Base-by-base conservation (phyloP, 2,329 filamentous ascomycete species). In the Hypocreales sp. region DNA sequence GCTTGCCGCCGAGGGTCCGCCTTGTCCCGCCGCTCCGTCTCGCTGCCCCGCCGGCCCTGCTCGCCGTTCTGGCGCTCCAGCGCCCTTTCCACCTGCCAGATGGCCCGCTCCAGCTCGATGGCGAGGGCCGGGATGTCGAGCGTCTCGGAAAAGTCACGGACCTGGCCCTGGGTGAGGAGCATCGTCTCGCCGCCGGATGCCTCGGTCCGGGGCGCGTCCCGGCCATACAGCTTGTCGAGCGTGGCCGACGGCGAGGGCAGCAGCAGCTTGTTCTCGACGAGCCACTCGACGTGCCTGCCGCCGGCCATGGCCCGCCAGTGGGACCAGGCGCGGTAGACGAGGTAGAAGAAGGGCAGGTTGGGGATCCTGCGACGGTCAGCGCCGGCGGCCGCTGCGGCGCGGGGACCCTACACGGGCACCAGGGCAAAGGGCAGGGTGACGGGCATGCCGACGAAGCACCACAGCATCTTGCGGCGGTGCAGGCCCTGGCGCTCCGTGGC, bases 301-400 rank as follows among this genome's bases (percentile, higher is more conserved):
- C 90, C 90, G 20, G 72, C 70, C 29, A 92, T 59, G 28, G 90
- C 90, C 57, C 78, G 71, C 72, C 80, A 92, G 53, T 93, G 83
- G 13, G 81, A 92, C 78, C 80, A 95, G 15, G 83, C 79, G 37
- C 90, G 71, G 58, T 92, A 98, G 12, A 71, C 72, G 22, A 95
- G 68, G 51, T 95, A 98, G 61, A 95, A 95, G 61, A 95, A 95
- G 12, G 90, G 90, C 9, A 98, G 61, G 48, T 98, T 94, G 20
- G 87, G 86, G 36, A 94, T 67, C 35, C 82, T 92, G 9, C 23
- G 24, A 10, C 10, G 18, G 10, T 20, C n/a, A 20, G 7, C 7
- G 18, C 10, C 18, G 10, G 18, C 7, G 7, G 18, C 7, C 18
- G 18, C 10, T 7, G 18, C 18, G 18, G 18, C 18, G 18, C 7